A percentile compares a stretch with the other conserved stretches of the same genome.
Conservation (phyloP, 176 grass and related monocot species). For the Oryza glumipatula region DNA sequence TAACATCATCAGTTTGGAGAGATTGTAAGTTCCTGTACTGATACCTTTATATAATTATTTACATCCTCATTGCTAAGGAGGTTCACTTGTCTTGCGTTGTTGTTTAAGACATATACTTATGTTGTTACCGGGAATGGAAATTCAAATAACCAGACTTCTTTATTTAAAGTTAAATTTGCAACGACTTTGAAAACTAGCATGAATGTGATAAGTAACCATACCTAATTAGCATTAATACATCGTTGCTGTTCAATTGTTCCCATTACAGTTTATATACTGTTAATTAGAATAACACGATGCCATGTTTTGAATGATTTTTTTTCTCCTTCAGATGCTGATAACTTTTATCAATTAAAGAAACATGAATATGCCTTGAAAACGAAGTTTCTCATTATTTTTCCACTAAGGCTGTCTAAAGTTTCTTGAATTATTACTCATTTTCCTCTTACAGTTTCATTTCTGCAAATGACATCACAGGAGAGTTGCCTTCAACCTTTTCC, state of each 20-base stretch:
- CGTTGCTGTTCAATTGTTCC: constrained; percentile 1
- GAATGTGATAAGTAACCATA: constrained; percentile 11
- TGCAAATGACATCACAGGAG: constrained; percentile 88
- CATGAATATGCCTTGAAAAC: constrained; percentile 1
- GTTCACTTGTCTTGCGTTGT: neutral
- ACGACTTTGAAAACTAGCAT: neutral
- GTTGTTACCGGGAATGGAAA: neutral
- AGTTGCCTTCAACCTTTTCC: constrained; percentile 77
- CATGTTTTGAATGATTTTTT: neutral
- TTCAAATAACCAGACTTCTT: neutral
- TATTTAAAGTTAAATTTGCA: neutral
- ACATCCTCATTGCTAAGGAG: constrained; percentile 28
- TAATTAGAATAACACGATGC: neutral
- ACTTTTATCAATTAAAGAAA: constrained; percentile 13
- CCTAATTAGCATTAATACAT: constrained; percentile 6
- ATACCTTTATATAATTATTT: constrained; percentile 28
- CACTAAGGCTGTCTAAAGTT: constrained; percentile 21
- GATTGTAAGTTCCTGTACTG: constrained; percentile 59
- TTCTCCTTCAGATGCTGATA: neutral
- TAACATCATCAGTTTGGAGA: constrained; percentile 63
- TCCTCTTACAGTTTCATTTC: constrained; percentile 84
- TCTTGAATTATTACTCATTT: constrained; percentile 50
- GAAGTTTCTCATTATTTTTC: constrained; percentile 20
- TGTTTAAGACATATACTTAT: constrained; percentile 6
- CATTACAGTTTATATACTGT: neutral